These are phyloP conservation scores for Elsinoe australis DNA, from an alignment of 2,329 filamentous ascomycete species.

Conservation along the genomic window DNA sequence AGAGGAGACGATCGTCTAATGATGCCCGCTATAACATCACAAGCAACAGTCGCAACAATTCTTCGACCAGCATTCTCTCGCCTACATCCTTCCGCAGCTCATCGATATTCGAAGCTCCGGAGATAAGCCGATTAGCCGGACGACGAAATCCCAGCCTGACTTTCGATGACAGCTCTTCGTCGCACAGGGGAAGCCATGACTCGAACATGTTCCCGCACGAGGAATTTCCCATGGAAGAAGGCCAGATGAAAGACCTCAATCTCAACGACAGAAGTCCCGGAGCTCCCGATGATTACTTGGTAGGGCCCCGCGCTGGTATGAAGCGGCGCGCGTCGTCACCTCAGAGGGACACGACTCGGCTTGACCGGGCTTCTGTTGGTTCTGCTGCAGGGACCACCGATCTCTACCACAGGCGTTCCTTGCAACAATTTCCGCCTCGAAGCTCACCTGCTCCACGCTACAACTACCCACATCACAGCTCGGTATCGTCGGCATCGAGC, in stretches of 20 bases:
- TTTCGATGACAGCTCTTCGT: constrained; percentile 41
- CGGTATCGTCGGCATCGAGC: constrained; percentile 59
- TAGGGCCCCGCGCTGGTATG: constrained; percentile 45
- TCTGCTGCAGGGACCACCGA: constrained; percentile 41
- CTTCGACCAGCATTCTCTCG: constrained; percentile 38
- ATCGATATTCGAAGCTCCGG: constrained; percentile 28
- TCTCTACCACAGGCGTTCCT: constrained; percentile 47
- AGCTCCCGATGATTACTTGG: constrained; percentile 38
- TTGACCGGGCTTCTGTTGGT: constrained; percentile 39
- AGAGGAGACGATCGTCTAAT: constrained; percentile 33
- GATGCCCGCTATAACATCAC: constrained; percentile 33
- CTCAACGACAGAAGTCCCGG: constrained; percentile 47
- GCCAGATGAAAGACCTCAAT: constrained; percentile 44
- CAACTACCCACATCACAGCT: constrained; percentile 50
- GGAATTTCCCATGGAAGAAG: constrained; percentile 47
- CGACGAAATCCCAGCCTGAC: constrained; percentile 35
- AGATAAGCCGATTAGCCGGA: constrained; percentile 23
- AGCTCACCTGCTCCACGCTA: constrained; percentile 47
- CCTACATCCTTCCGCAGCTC: constrained; percentile 41
- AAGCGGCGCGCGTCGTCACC: constrained; percentile 60
- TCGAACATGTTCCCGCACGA: constrained; percentile 48
- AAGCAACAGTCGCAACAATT: constrained; percentile 27
- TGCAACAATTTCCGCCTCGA: constrained; percentile 50
- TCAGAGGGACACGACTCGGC: constrained; percentile 47
- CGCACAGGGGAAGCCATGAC: constrained; percentile 55